These are phyloP conservation scores for Fusarium azukiicola DNA, from an alignment of 2,329 filamentous ascomycete species.

Conservation along the genomic window DNA sequence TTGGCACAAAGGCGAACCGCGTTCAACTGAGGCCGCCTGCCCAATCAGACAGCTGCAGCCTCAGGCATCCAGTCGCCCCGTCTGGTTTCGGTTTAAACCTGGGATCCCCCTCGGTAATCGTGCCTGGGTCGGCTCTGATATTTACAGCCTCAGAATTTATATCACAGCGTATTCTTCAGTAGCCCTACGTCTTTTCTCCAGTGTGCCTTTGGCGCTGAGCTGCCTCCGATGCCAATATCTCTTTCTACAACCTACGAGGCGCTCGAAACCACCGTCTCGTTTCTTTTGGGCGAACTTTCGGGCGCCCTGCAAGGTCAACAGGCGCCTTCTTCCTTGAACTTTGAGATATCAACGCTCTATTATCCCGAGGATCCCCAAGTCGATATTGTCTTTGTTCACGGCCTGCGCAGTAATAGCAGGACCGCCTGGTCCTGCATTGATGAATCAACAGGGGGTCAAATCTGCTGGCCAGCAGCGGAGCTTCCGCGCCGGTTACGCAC, in stretches of 20 bases:
- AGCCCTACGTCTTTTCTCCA: background rate
- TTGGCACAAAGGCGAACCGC: background rate
- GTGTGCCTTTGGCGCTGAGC: background rate
- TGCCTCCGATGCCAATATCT: background rate
- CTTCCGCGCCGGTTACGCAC: background rate
- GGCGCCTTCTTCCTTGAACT: background rate
- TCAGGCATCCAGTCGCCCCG: background rate
- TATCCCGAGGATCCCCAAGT: background rate
- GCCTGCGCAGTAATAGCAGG: background rate
- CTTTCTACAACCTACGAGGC: background rate
- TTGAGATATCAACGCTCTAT: background rate
- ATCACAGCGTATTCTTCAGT: background rate
- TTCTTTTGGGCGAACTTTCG: background rate
- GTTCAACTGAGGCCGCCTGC: background rate
- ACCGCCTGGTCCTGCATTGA: background rate
- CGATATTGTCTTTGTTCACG: slow-evolving; percentile 8
- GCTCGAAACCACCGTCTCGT: background rate
- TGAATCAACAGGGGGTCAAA: background rate
- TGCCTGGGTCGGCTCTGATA: background rate
- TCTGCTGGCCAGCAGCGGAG: background rate
- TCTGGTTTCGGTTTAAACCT: background rate
- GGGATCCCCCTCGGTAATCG: background rate
- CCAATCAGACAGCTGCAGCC: background rate
- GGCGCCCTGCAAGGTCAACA: background rate
- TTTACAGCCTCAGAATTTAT: background rate